A percentile compares a stretch with the other conserved stretches of the same genome.
Evolutionary conservation across 2,329 filamentous ascomycete genomes (phyloP).

Genomic region (Penicillium sclerotiorum): DNA sequence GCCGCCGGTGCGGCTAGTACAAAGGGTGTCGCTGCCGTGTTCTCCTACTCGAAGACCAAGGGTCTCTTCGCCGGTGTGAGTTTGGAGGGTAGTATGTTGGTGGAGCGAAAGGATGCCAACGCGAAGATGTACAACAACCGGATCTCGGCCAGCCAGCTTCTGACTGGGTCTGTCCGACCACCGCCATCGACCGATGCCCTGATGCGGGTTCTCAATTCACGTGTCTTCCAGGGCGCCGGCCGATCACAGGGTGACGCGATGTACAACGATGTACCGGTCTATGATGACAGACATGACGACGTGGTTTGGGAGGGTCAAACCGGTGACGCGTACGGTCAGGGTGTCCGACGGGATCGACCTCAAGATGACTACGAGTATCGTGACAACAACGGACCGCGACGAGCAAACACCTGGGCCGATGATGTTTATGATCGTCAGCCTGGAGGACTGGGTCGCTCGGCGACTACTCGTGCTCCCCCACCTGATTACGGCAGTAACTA

Average conservation of each 20-base stretch:
- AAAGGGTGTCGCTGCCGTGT: conserved; percentile 86
- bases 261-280: conserved; percentile 94
- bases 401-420: conserved; percentile 53
- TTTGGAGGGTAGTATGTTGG: conserved; percentile 87
- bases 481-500: conserved; percentile 33
- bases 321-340: conserved; percentile 72
- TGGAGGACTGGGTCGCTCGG: conserved; percentile 37
- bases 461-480: conserved; percentile 35
- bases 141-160: conserved; percentile 77
- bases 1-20: conserved; percentile 91
- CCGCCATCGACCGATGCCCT: conserved; percentile 83
- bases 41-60: conserved; percentile 98
- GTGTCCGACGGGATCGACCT: conserved; percentile 59
- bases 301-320: conserved; percentile 79
- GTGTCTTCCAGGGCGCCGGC: conserved; percentile 73
- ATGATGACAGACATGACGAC: conserved; percentile 80
- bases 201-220: conserved; percentile 80
- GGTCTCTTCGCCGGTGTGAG: conserved; percentile 95
- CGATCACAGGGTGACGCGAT: conserved; percentile 62
- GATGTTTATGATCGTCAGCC: conserved; percentile 51
- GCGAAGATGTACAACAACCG: conserved; percentile 90
- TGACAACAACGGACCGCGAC: conserved; percentile 53
- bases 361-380: conserved; percentile 58
- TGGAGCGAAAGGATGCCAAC: conserved; percentile 95
- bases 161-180: conserved; percentile 74